phyloP scores from a whole-genome alignment of 2,329 filamentous ascomycete species.

The Phaeoacremonium minimum region DNA sequence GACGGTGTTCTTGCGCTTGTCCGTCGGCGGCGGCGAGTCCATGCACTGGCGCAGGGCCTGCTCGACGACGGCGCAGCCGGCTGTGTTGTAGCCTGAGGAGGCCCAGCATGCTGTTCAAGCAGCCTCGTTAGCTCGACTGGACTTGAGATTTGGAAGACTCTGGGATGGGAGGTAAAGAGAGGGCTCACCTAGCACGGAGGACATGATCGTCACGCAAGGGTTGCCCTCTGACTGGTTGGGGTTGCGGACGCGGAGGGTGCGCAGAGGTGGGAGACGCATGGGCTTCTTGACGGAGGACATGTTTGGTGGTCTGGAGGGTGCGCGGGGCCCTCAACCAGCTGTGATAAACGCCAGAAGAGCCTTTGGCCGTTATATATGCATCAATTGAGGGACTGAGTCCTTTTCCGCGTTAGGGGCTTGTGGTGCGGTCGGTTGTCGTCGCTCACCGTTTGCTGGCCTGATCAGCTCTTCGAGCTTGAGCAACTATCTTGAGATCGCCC shows the following conservation, averaged over 20 bases:
- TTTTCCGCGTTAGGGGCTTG: too few species aligned
- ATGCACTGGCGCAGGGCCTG: slow-evolving; percentile 64
- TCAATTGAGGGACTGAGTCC: too few species aligned
- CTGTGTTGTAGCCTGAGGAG: slow-evolving; percentile 64
- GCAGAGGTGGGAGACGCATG: slow-evolving; percentile 54
- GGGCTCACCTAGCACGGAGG: slow-evolving; percentile 47
- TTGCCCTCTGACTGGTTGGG: slow-evolving; percentile 45
- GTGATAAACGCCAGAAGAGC: too few species aligned
- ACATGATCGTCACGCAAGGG: slow-evolving; percentile 54
- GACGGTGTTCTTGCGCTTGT: slow-evolving; percentile 66
- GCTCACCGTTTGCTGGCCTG: too few species aligned
- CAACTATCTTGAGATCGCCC: too few species aligned
- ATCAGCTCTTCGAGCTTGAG: background rate
- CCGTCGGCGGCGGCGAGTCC: slow-evolving; percentile 63
- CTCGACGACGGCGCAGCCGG: slow-evolving; percentile 56
- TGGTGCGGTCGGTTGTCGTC: too few species aligned
- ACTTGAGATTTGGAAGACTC: background rate
- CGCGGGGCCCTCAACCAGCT: too few species aligned
- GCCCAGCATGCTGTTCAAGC: slow-evolving; percentile 70
- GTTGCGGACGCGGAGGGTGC: slow-evolving; percentile 48
- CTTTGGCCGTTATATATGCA: too few species aligned
- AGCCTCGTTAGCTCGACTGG: slow-evolving; percentile 2
- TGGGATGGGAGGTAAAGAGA: background rate
- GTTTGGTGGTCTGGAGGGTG: slow-evolving; percentile 6
- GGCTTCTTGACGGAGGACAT: slow-evolving; percentile 45